These are phyloP conservation scores for Coemansia sp. DNA, from an alignment of 192 early-diverging fungal genomes.

Conservation along the genomic window DNA sequence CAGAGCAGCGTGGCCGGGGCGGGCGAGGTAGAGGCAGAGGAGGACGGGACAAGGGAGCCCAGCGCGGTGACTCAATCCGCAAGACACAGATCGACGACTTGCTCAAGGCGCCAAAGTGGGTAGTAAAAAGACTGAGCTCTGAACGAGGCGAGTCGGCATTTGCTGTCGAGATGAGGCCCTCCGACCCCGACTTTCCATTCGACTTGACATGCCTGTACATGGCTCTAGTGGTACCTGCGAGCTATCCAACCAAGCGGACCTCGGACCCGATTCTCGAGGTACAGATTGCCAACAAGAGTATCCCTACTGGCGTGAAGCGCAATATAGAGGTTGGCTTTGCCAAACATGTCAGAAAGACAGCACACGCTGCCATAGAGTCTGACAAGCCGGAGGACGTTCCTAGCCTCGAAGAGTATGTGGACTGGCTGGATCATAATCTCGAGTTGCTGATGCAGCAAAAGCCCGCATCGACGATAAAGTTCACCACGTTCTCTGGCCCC, in stretches of 20 bases:
- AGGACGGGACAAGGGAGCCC: neutral
- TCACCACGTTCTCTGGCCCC: conserved; percentile 33
- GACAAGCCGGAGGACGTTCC: conserved; percentile 22
- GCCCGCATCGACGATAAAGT: conserved; percentile 62
- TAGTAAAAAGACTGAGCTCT: conserved; percentile 30
- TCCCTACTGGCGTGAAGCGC: conserved; percentile 44
- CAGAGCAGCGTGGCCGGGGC: neutral
- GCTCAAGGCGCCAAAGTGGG: conserved; percentile 30
- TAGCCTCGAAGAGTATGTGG: conserved; percentile 32
- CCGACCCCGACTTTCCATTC: conserved; percentile 81
- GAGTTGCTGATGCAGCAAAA: conserved; percentile 62
- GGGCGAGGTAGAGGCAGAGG: neutral
- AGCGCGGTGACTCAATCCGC: conserved; percentile 16
- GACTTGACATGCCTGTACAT: conserved; percentile 66
- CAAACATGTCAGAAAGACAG: conserved; percentile 35
- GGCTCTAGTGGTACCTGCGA: conserved; percentile 60
- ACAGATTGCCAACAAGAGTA: conserved; percentile 47
- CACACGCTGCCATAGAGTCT: conserved; percentile 21
- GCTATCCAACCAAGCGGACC: conserved; percentile 52
- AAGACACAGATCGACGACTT: conserved; percentile 41
- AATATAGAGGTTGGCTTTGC: conserved; percentile 46
- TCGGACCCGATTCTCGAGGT: conserved; percentile 33
- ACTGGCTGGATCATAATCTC: conserved; percentile 67
- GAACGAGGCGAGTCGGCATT: conserved; percentile 42
- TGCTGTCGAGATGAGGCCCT: conserved; percentile 52